A percentile compares a stretch with the other conserved stretches of the same genome.
These are phyloP conservation scores for Phytophthora capsici DNA, from an alignment of 352 stramenopile species.

Conservation along the genomic window DNA sequence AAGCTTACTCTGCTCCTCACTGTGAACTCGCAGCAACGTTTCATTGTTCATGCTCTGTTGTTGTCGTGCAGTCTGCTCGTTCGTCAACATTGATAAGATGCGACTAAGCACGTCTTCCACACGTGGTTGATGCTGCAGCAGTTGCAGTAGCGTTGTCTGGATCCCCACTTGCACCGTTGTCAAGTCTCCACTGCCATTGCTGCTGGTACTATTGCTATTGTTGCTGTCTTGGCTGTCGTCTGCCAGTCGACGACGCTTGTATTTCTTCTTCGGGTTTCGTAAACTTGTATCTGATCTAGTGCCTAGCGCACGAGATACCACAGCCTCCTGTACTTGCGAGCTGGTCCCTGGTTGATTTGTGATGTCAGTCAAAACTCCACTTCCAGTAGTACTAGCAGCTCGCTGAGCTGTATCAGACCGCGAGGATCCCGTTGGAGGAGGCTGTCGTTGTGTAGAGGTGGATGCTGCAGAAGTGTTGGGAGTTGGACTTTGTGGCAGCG, in stretches of 20 bases:
- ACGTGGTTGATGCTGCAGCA: constrained; percentile 42
- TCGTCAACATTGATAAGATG: constrained; percentile 42
- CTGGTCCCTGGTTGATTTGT: constrained; percentile 55
- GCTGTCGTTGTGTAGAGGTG: constrained; percentile 4
- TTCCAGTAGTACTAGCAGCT: constrained; percentile 7
- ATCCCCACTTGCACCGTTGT: constrained; percentile 36
- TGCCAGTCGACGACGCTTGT: constrained; percentile 41
- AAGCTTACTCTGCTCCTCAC: constrained; percentile 38
- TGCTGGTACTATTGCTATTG: constrained; percentile 39
- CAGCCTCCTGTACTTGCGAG: constrained; percentile 18
- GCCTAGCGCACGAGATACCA: constrained; percentile 3
- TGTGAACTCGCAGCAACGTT: constrained; percentile 33
- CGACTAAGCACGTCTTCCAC: constrained; percentile 42
- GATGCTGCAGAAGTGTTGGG: constrained; percentile 3
- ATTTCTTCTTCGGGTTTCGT: constrained; percentile 29
- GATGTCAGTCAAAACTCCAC: constrained; percentile 59
- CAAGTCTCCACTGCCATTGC: constrained; percentile 30
- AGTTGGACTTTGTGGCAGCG: constrained; percentile 1
- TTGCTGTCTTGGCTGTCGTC: constrained; percentile 42
- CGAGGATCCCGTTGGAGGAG: constrained; percentile 1
- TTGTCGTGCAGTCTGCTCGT: constrained; percentile 31
- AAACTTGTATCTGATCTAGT: constrained; percentile 4
- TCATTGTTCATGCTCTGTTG: constrained; percentile 34
- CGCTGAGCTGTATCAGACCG: constrained; percentile 6
- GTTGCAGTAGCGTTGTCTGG: constrained; percentile 43